These are phyloP conservation scores for Vigna radiata DNA, from an alignment of 306 rosid genomes.

Conservation along the genomic window DNA sequence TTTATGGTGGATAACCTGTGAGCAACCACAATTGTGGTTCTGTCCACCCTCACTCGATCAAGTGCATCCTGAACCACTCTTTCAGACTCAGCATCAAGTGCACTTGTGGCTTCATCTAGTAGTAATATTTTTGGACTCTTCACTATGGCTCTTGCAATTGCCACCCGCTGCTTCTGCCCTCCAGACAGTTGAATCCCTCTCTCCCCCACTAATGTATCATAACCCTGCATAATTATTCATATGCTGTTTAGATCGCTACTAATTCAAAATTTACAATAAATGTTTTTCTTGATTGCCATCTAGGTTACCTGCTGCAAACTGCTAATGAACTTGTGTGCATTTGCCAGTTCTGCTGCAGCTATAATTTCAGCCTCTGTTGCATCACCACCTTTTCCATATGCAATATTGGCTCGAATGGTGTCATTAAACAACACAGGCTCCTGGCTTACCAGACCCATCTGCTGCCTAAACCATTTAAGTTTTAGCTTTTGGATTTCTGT, in stretches of 20 bases:
- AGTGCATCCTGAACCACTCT: constrained; percentile 76
- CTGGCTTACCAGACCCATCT: constrained; percentile 83
- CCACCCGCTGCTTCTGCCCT: constrained; percentile 85
- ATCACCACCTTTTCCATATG: constrained; percentile 66
- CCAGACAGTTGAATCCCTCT: constrained; percentile 79
- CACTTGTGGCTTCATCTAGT: constrained; percentile 84
- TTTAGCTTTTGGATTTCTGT: constrained; percentile 63
- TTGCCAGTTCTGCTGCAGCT: constrained; percentile 72
- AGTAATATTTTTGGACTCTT: constrained; percentile 71
- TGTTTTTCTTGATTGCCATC: background rate
- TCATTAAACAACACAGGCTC: constrained; percentile 79
- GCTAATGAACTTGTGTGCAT: constrained; percentile 80
- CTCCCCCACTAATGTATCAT: constrained; percentile 73
- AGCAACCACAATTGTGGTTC: constrained; percentile 76
- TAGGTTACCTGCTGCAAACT: constrained; percentile 63
- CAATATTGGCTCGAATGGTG: constrained; percentile 77
- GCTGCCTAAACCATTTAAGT: constrained; percentile 77
- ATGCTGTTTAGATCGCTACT: background rate
- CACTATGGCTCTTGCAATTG: constrained; percentile 74
- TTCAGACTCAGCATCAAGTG: constrained; percentile 86
- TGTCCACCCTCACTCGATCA: constrained; percentile 61
- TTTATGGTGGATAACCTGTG: constrained; percentile 73
- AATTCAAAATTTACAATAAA: background rate
- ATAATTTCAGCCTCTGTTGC: constrained; percentile 71
- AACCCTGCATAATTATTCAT: constrained; percentile 55